phyloP scores from a whole-genome alignment of 345 rosid genomes.

The Pseudoturritis turrita region DNA sequence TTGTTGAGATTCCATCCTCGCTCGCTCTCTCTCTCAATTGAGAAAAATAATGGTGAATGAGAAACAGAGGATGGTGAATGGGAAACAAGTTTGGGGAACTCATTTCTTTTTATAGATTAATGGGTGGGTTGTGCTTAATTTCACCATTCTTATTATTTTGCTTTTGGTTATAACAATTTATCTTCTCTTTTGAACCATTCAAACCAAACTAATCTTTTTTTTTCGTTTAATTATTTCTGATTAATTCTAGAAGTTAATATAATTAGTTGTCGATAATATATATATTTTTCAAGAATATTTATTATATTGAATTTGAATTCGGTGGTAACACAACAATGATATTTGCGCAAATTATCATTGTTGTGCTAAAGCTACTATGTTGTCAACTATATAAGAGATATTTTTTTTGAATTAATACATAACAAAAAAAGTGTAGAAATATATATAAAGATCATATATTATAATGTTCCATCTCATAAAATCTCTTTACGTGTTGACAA shows the following conservation, averaged over 20 bases:
- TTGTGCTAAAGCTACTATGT: too few relatives aligned
- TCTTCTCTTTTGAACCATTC: slow-evolving; percentile 7
- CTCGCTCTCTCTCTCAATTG: not conserved
- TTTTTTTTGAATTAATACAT: too few relatives aligned
- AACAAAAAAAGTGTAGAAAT: not conserved
- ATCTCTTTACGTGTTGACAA: not conserved
- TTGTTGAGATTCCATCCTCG: slow-evolving; percentile 6
- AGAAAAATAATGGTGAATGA: not conserved
- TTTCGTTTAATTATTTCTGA: not conserved
- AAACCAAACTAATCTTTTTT: not conserved
- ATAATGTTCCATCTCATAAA: not conserved
- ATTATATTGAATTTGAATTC: too few relatives aligned
- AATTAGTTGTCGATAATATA: not conserved
- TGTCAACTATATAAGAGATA: too few relatives aligned
- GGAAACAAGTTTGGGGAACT: not conserved
- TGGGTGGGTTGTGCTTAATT: not conserved
- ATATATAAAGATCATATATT: not conserved
- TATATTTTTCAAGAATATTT: too few relatives aligned
- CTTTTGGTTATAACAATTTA: not conserved
- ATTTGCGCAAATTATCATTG: too few relatives aligned
- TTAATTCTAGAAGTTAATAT: not conserved
- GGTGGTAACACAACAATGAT: too few relatives aligned
- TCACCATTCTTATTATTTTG: not conserved
- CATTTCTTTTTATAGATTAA: slow-evolving; percentile 5
- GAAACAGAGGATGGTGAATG: not conserved